These are phyloP conservation scores for Neonectria ditissima DNA, from an alignment of 2,329 filamentous ascomycete species.

Conservation along the genomic window DNA sequence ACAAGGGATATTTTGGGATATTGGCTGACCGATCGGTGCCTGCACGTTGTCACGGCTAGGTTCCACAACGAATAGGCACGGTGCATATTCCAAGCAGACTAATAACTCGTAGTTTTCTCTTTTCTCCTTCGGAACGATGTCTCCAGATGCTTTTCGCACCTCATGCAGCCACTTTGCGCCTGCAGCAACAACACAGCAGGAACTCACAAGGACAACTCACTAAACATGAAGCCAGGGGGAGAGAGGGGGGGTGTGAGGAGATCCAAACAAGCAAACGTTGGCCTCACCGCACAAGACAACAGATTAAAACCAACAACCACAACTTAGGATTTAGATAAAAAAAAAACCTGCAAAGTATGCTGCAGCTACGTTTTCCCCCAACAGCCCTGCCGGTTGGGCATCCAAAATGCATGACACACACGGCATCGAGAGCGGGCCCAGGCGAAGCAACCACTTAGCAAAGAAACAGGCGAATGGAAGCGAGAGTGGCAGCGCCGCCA, in stretches of 20 bases:
- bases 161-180: not conserved
- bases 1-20: not conserved
- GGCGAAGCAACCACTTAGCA: not conserved
- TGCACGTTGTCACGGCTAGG: too few species aligned
- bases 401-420: slow-evolving; percentile 16
- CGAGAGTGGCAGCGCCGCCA: slow-evolving; percentile 13
- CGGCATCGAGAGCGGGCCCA: slow-evolving; percentile 2
- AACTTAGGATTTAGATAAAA: not conserved
- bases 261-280: not conserved
- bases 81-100: not conserved
- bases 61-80: not conserved
- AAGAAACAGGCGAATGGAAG: slow-evolving; percentile 13
- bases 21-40: not conserved
- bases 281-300: slow-evolving; percentile 9
- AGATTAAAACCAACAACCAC: not conserved
- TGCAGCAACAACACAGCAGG: not conserved
- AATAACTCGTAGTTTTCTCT: not conserved
- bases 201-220: not conserved
- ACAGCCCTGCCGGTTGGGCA: slow-evolving; percentile 23
- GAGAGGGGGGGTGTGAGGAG: too few species aligned
- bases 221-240: not conserved
- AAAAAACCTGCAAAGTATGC: not conserved
- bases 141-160: not conserved
- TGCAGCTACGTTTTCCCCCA: too few species aligned
- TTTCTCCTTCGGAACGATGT: too few species aligned